Evolutionary conservation across 139 green algal genomes (phyloP), one percentile per base, ranked within the genome.

Genomic region (Chlorella sp.): DNA sequence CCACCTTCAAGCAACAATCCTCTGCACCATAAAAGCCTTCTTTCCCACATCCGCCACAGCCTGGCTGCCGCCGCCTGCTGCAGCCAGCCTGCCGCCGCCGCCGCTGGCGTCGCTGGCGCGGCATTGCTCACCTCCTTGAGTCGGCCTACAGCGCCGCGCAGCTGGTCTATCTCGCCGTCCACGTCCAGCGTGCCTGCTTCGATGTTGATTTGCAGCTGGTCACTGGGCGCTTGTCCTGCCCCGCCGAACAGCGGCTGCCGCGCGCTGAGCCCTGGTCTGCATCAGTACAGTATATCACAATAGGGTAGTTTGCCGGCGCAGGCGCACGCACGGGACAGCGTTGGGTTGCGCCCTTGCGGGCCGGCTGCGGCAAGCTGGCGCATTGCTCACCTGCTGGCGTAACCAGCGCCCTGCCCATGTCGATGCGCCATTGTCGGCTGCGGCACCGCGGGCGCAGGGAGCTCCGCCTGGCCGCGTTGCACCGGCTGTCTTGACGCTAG

Each of bases 81-180:
- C 48, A 16, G 48, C 48, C 48, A 57, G 9, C 48, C 48, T 57
- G 48, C 48, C 48, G 48, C 48, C 48, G 48, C 48, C 48, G 48
- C 48, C 9, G 48, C 48, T 57, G 48, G 48, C 48, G 48, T 57
- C 48, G 48, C 9, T 9, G 48, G 48, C 48, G 48, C 48, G 48
- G 48, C 48, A 57, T 40, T 3, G 15, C 78, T 16, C 80, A 94
- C 90, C 92, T 92, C 66, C 81, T 94, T 94, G 16, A 94, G 64
- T 16, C 86, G 73, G 24, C 92, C 86, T 64, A 94, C 48, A 40
- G 91, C 86, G n/a, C 83, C 69, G 21, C 90, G 80, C 26, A 94
- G 86, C 42, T 92, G 90, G 16, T 92, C 90, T 7, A 94, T 91
- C 66, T 94, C 92, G 19, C 30, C 82, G 81, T 94, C 90, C 11